Percentiles rank a stretch among this genome's conserved stretches.
These are phyloP conservation scores for Oldenlandia corymbosa DNA, from an alignment of 257 asterid genomes.

Conservation along the genomic window DNA sequence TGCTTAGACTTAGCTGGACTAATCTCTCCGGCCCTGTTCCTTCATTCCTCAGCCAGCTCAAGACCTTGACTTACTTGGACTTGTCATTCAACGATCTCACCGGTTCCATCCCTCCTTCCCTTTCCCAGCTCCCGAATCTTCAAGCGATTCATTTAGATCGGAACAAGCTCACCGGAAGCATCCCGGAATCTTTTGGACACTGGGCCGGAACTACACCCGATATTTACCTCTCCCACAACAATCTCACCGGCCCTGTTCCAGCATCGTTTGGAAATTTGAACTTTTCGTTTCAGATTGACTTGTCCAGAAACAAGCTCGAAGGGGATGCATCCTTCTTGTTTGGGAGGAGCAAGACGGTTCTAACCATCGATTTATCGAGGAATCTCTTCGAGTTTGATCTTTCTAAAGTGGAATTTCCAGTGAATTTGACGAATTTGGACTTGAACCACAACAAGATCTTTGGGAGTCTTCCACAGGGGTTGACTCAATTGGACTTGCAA, in stretches of 20 bases:
- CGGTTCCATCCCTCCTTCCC: slow-evolving; percentile 43
- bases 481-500: slow-evolving; percentile 22
- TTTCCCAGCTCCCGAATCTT: slow-evolving; percentile 28
- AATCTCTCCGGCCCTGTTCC: slow-evolving; percentile 40
- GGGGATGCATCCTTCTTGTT: slow-evolving; percentile 58
- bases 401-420: slow-evolving; percentile 42
- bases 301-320: slow-evolving; percentile 47
- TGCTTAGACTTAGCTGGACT: slow-evolving; percentile 24
- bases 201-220: slow-evolving; percentile 18
- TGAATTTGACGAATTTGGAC: neutral
- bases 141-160: slow-evolving; percentile 33
- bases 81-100: neutral
- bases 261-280: slow-evolving; percentile 27
- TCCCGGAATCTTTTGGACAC: neutral
- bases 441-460: neutral
- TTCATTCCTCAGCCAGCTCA: slow-evolving; percentile 30
- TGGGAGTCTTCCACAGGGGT: slow-evolving; percentile 31
- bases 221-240: slow-evolving; percentile 53
- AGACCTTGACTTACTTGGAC: slow-evolving; percentile 14
- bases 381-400: slow-evolving; percentile 47
- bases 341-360: slow-evolving; percentile 43
- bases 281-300: slow-evolving; percentile 20
- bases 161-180: slow-evolving; percentile 47
- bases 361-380: slow-evolving; percentile 36
- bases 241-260: slow-evolving; percentile 48